Percentiles rank a stretch among this genome's conserved stretches.
These are phyloP conservation scores for Fusarium irregulare DNA, from an alignment of 2,329 filamentous ascomycete species.

Conservation along the genomic window DNA sequence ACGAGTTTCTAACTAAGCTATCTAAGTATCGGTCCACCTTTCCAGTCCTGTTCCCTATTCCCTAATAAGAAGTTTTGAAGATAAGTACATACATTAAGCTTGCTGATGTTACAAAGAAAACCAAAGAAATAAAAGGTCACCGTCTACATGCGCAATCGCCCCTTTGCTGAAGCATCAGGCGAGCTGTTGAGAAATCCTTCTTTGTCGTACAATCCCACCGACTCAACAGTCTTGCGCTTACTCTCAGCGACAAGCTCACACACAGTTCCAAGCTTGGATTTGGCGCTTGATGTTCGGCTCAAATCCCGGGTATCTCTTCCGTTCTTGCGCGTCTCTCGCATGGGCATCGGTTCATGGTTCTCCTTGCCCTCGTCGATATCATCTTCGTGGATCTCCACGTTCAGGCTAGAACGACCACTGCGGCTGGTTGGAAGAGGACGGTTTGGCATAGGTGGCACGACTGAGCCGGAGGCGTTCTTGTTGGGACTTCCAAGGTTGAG, in stretches of 20 bases:
- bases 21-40: slow-evolving; percentile 5
- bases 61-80: neutral
- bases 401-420: slow-evolving; percentile 27
- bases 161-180: slow-evolving; percentile 54
- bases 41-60: neutral
- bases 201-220: slow-evolving; percentile 57
- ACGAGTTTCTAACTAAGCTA: slow-evolving; percentile 31
- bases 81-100: slow-evolving; percentile 25
- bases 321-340: slow-evolving; percentile 33
- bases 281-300: slow-evolving; percentile 17
- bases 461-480: slow-evolving; percentile 19
- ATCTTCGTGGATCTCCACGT: slow-evolving; percentile 39
- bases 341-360: slow-evolving; percentile 37
- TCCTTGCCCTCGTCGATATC: slow-evolving; percentile 46
- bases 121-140: neutral
- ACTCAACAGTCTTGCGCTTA: slow-evolving; percentile 51
- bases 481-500: slow-evolving; percentile 56
- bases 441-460: neutral
- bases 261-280: slow-evolving; percentile 43
- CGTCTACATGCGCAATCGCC: slow-evolving; percentile 46
- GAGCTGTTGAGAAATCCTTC: slow-evolving; percentile 59
- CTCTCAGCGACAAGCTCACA: slow-evolving; percentile 43
- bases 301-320: slow-evolving; percentile 39
- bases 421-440: slow-evolving; percentile 19
- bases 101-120: slow-evolving; percentile 26